Percentiles rank a stretch among this genome's conserved stretches.
Conservation (phyloP, 306 rosid genomes). For the Glycine latifolia region DNA sequence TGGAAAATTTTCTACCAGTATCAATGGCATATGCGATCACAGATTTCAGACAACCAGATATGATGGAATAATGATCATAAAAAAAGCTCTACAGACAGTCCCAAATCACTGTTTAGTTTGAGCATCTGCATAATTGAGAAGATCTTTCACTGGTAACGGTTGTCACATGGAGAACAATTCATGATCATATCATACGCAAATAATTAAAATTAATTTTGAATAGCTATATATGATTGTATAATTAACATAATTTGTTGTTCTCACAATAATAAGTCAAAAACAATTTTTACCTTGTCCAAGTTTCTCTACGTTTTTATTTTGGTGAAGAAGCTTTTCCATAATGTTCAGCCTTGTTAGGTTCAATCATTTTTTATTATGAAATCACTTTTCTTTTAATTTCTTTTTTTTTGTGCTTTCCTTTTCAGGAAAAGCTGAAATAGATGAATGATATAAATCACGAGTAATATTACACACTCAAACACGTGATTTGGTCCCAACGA, state of each 20-base stretch:
- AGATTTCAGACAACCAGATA: too few species aligned
- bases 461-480: background rate
- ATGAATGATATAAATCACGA: background rate
- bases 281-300: background rate
- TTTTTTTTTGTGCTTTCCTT: background rate
- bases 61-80: background rate
- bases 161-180: background rate
- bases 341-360: conserved; percentile 2
- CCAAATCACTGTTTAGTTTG: conserved; percentile 13
- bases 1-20: background rate
- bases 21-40: background rate
- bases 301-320: background rate
- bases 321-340: background rate
- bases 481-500: background rate
- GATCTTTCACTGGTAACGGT: background rate
- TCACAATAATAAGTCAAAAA: background rate
- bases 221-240: background rate
- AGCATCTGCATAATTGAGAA: background rate
- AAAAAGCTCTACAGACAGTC: conserved; percentile 4
- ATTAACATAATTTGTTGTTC: background rate
- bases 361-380: background rate
- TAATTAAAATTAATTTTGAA: background rate
- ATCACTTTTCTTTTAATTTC: background rate
- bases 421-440: conserved; percentile 13
- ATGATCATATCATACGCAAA: background rate